phyloP scores from a whole-genome alignment of 2,329 filamentous ascomycete genomes.

The Fusarium clavum region DNA sequence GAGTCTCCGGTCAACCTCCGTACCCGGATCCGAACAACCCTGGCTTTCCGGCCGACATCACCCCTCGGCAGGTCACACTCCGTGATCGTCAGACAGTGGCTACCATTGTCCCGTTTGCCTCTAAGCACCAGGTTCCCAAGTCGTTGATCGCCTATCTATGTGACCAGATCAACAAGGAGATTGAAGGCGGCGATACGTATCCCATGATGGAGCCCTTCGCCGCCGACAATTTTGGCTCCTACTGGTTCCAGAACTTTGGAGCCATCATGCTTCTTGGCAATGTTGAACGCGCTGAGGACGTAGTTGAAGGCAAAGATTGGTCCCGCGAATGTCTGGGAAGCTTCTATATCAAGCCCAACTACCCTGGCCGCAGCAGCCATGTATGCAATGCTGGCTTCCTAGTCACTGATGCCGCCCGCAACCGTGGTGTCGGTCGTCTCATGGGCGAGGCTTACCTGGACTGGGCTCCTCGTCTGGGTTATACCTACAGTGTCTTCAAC shows the following conservation, averaged over 20 bases:
- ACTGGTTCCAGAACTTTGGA: slow-evolving; percentile 93
- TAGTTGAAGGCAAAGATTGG: slow-evolving; percentile 76
- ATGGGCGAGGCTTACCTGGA: slow-evolving; percentile 83
- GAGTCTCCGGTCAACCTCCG: slow-evolving; percentile 73
- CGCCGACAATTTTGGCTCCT: slow-evolving; percentile 78
- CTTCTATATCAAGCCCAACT: slow-evolving; percentile 96
- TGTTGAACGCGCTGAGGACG: slow-evolving; percentile 71
- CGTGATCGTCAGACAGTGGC: slow-evolving; percentile 86
- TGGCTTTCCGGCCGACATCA: slow-evolving; percentile 74
- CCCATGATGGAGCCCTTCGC: slow-evolving; percentile 84
- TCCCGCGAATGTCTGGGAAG: slow-evolving; percentile 84
- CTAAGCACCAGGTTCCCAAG: slow-evolving; percentile 79
- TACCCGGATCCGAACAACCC: slow-evolving; percentile 72
- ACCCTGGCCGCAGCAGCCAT: slow-evolving; percentile 89
- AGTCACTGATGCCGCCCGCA: slow-evolving; percentile 77
- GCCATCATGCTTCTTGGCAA: slow-evolving; percentile 88
- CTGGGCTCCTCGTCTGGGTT: slow-evolving; percentile 83
- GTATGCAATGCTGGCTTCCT: slow-evolving; percentile 88
- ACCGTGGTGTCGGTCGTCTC: slow-evolving; percentile 78
- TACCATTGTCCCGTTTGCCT: slow-evolving; percentile 84
- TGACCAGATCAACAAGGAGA: slow-evolving; percentile 88
- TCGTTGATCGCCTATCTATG: slow-evolving; percentile 81
- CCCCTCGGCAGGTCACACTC: slow-evolving; percentile 81
- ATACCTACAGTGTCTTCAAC: slow-evolving; percentile 94
- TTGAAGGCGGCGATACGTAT: slow-evolving; percentile 92